These are phyloP conservation scores for Lumnitzera littorea DNA, from an alignment of 345 rosid genomes.

Conservation along the genomic window DNA sequence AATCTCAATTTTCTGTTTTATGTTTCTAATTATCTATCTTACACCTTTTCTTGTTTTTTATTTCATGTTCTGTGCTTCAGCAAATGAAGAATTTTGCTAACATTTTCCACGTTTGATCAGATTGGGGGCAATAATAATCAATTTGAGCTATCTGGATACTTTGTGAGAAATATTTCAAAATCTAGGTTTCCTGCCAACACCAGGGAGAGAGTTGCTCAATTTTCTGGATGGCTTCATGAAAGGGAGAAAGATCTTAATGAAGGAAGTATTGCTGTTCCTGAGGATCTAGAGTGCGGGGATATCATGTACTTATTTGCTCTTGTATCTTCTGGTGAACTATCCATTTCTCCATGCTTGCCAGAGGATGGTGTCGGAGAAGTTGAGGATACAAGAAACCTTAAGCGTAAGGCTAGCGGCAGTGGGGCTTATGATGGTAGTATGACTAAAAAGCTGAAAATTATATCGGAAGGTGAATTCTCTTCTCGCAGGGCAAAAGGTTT, in stretches of 20 bases:
- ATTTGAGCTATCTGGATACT: slow-evolving; percentile 69
- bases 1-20: too few species aligned
- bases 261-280: slow-evolving; percentile 43
- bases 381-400: slow-evolving; percentile 68
- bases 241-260: slow-evolving; percentile 49
- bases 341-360: slow-evolving; percentile 59
- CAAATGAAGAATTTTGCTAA: not conserved
- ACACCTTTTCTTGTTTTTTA: not conserved
- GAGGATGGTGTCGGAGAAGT: slow-evolving; percentile 93
- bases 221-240: slow-evolving; percentile 65
- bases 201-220: slow-evolving; percentile 72
- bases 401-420: slow-evolving; percentile 57
- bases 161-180: slow-evolving; percentile 63
- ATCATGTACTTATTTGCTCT: slow-evolving; percentile 62
- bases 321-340: slow-evolving; percentile 72
- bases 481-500: slow-evolving; percentile 91
- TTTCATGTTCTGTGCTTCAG: not conserved
- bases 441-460: slow-evolving; percentile 52
- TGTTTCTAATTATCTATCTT: not conserved
- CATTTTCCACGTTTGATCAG: slow-evolving; percentile 36
- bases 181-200: slow-evolving; percentile 73
- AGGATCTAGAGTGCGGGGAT: slow-evolving; percentile 92
- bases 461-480: slow-evolving; percentile 64
- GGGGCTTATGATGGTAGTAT: slow-evolving; percentile 39
- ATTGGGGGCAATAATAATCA: slow-evolving; percentile 75